Evolutionary conservation across 305 asterid genomes (phyloP).

Genomic region (Plantago coronopus): DNA sequence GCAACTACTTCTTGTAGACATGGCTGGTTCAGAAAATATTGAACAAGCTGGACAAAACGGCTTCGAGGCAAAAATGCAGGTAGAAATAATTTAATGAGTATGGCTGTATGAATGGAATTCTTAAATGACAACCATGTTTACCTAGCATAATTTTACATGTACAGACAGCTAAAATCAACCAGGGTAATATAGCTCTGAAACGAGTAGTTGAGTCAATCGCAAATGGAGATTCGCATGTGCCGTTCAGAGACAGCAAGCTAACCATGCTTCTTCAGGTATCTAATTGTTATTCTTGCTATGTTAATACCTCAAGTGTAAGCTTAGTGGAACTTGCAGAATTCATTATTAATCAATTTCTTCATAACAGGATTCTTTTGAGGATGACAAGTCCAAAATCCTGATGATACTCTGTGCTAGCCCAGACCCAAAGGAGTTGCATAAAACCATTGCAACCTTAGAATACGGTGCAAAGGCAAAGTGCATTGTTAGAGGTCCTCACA

Average conservation of each 20-base stretch:
- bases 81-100: conserved; percentile 11
- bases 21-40: conserved; percentile 98
- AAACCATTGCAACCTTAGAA: conserved; percentile 84
- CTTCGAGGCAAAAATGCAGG: conserved; percentile 94
- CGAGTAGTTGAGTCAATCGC: conserved; percentile 97
- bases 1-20: conserved; percentile 86
- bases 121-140: neutral
- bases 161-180: conserved; percentile 94
- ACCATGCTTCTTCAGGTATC: conserved; percentile 97
- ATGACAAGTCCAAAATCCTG: conserved; percentile 76
- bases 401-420: conserved; percentile 96
- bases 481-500: conserved; percentile 76
- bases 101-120: neutral
- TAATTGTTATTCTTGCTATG: neutral
- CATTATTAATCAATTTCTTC: no score
- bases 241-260: conserved; percentile 93
- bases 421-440: conserved; percentile 86
- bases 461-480: conserved; percentile 97
- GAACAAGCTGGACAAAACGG: conserved; percentile 96
- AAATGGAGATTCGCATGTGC: conserved; percentile 93
- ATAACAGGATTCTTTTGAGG: conserved; percentile 89
- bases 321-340: neutral
- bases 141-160: neutral
- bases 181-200: conserved; percentile 82
- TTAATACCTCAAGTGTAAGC: neutral